Evolutionary conservation across 345 rosid species (phyloP).

Genomic region (Corchorus olitorius): DNA sequence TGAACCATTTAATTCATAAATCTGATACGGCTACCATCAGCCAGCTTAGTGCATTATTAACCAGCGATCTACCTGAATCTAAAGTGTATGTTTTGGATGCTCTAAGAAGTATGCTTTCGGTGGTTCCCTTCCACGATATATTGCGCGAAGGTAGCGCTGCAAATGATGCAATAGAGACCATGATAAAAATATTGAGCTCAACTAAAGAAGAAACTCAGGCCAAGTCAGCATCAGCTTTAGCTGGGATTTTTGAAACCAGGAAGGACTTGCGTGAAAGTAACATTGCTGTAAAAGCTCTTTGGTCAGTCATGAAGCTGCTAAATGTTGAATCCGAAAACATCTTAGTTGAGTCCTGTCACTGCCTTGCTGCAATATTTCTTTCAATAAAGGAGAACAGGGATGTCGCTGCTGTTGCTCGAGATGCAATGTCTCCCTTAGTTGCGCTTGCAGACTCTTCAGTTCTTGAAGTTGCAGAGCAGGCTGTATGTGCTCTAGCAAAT

Average conservation of each 20-base stretch:
- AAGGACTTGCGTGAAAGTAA: slow-evolving; percentile 93
- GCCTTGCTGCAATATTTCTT: slow-evolving; percentile 89
- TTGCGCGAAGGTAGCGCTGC: slow-evolving; percentile 97
- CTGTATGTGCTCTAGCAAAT: slow-evolving; percentile 89
- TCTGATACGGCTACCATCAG: slow-evolving; percentile 97
- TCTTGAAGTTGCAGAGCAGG: slow-evolving; percentile 95
- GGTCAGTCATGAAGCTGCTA: slow-evolving; percentile 73
- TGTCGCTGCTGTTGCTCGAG: slow-evolving; percentile 85
- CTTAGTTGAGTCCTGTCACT: slow-evolving; percentile 69
- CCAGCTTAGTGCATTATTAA: slow-evolving; percentile 92
- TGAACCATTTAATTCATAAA: slow-evolving; percentile 94
- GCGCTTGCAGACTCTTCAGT: slow-evolving; percentile 69
- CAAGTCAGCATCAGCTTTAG: slow-evolving; percentile 91
- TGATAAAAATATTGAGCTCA: slow-evolving; percentile 85
- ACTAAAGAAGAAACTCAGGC: slow-evolving; percentile 95
- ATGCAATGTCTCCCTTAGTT: slow-evolving; percentile 70
- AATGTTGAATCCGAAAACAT: slow-evolving; percentile 78
- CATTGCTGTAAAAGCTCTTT: slow-evolving; percentile 77
- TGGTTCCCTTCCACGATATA: slow-evolving; percentile 75
- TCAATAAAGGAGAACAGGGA: slow-evolving; percentile 91
- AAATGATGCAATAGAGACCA: slow-evolving; percentile 97
- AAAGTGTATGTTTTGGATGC: slow-evolving; percentile 95
- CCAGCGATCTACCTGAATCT: slow-evolving; percentile 97
- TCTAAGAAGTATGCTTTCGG: slow-evolving; percentile 91
- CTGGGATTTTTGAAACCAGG: slow-evolving; percentile 79